Percentiles rank a stretch among this genome's conserved stretches.
Evolutionary conservation across 2,329 filamentous ascomycete genomes (phyloP).

Genomic region (Penicillium sp.): DNA sequence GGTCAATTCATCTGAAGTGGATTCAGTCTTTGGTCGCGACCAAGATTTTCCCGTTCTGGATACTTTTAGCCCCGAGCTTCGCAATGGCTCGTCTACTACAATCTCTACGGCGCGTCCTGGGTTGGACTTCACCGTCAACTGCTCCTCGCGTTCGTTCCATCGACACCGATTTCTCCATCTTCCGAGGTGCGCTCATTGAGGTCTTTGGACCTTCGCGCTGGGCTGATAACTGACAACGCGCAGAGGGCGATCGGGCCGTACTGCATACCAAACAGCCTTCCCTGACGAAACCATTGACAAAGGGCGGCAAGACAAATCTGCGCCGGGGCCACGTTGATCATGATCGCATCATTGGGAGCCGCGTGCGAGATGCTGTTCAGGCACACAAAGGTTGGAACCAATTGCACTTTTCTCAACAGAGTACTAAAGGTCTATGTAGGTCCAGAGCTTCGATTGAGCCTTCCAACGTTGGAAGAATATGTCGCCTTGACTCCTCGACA

Average conservation of each 20-base stretch:
- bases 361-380: conserved; percentile 54
- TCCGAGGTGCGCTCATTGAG: conserved; percentile 28
- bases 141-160: conserved; percentile 27
- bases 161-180: conserved; percentile 37
- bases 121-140: conserved; percentile 17
- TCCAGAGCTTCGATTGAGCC: conserved; percentile 52
- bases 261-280: conserved; percentile 36
- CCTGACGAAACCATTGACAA: conserved; percentile 41
- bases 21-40: conserved; percentile 3
- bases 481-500: conserved; percentile 60
- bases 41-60: conserved; percentile 12
- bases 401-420: background rate
- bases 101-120: conserved; percentile 29
- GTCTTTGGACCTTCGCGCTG: background rate
- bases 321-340: conserved; percentile 39
- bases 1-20: conserved; percentile 11
- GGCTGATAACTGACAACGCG: conserved; percentile 8
- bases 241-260: conserved; percentile 44
- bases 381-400: conserved; percentile 46
- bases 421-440: conserved; percentile 27
- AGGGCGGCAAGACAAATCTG: conserved; percentile 33
- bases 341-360: conserved; percentile 60
- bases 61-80: conserved; percentile 7
- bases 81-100: conserved; percentile 35
- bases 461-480: conserved; percentile 69